Evolutionary conservation across 148 eudicot species (phyloP).

Genomic region (Drosera capensis): DNA sequence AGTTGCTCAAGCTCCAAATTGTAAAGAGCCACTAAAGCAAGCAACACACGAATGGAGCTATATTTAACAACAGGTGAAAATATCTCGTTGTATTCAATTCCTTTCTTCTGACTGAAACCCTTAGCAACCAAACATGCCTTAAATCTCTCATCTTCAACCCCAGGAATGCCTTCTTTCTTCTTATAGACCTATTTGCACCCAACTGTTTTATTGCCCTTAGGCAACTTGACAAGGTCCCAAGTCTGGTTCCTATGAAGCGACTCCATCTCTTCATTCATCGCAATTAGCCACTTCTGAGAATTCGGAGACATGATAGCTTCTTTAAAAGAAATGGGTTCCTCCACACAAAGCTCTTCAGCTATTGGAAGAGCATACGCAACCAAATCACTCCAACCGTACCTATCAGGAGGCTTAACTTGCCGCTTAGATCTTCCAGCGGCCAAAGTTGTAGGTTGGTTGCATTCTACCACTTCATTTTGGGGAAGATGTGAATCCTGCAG

Average conservation of each 20-base stretch:
- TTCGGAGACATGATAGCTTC: too few relatives aligned
- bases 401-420: too few relatives aligned
- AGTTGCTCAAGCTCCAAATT: neutral
- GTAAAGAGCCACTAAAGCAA: neutral
- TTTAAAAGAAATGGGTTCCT: neutral
- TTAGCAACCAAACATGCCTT: constrained; percentile 12
- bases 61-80: neutral
- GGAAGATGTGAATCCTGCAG: too few relatives aligned
- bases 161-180: constrained; percentile 8
- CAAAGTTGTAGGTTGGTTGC: too few relatives aligned
- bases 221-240: neutral
- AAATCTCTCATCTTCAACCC: neutral
- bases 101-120: neutral
- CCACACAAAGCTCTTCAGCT: neutral
- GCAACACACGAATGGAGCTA: neutral
- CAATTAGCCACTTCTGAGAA: neutral
- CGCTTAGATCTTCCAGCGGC: too few relatives aligned
- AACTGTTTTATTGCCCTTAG: neutral
- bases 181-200: neutral
- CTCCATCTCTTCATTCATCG: neutral
- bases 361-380: too few relatives aligned
- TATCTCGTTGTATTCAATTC: neutral
- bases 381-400: too few relatives aligned
- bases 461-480: too few relatives aligned
- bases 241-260: neutral